Percentiles rank a stretch among this genome's conserved stretches.
Conservation (phyloP, 495 filamentous ascomycete species). For the Penicillium lagena region DNA sequence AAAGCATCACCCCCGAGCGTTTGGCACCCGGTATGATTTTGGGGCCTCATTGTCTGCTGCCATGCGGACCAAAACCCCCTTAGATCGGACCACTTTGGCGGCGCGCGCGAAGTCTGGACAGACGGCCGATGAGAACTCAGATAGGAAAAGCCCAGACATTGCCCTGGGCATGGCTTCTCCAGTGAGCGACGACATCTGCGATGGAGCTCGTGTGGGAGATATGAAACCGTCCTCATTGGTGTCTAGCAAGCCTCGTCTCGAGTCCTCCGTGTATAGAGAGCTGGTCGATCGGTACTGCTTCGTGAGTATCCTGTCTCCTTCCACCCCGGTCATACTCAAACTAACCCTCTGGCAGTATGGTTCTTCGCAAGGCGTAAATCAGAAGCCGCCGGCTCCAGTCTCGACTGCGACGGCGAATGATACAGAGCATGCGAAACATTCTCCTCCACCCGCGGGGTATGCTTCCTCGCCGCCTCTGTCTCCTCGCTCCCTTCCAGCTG, state of each 20-base stretch:
- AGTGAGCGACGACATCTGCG: constrained; percentile 12
- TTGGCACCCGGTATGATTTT: constrained; percentile 91
- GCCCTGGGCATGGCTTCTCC: constrained; percentile 10
- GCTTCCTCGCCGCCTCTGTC: constrained; percentile 16
- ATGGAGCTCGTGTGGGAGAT: constrained; percentile 11
- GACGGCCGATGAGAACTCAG: constrained; percentile 2
- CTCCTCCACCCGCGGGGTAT: background rate
- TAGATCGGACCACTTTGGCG: constrained; percentile 43
- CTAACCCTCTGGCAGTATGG: constrained; percentile 39
- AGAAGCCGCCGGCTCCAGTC: constrained; percentile 2
- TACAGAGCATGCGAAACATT: constrained; percentile 8
- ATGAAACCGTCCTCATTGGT: constrained; percentile 43
- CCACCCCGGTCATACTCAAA: background rate
- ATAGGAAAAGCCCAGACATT: constrained; percentile 5
- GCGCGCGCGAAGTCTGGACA: constrained; percentile 30
- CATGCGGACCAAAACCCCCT: constrained; percentile 54
- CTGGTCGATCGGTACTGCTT: constrained; percentile 97
- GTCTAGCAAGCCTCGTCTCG: constrained; percentile 59
- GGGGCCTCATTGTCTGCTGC: constrained; percentile 78
- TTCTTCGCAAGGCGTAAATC: constrained; percentile 19
- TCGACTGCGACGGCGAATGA: constrained; percentile 9
- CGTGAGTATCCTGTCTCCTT: constrained; percentile 60
- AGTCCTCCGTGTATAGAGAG: constrained; percentile 86
- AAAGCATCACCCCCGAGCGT: constrained; percentile 64
- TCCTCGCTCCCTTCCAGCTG: constrained; percentile 17